Evolutionary conservation across 2,329 filamentous ascomycete species (phyloP).

Genomic region (Ophiostoma himal-ulmi): DNA sequence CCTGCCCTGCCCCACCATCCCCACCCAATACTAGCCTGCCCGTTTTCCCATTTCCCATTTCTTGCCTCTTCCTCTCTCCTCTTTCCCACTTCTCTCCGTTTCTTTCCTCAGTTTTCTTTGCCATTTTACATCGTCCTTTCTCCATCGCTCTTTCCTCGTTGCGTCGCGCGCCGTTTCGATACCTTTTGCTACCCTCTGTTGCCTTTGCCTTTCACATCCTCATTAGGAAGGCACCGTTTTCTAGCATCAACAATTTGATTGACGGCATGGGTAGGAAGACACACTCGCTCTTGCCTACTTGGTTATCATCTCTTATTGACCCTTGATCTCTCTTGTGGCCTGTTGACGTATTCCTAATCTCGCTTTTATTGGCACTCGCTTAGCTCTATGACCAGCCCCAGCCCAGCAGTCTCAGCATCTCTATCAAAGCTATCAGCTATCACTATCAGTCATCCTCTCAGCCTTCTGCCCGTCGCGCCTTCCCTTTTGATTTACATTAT

Average conservation of each 20-base stretch:
- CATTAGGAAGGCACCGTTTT: not conserved
- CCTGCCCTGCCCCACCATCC: not conserved
- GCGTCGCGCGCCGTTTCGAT: constrained; percentile 4
- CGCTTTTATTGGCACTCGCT: constrained; percentile 3
- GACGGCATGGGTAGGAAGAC: not conserved
- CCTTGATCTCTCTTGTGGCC: not conserved
- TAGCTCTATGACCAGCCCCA: not conserved
- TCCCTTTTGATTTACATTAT: not conserved
- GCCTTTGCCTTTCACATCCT: not conserved
- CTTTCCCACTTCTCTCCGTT: constrained; percentile 12
- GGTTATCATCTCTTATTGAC: not conserved
- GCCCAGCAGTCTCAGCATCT: not conserved
- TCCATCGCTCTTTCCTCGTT: constrained; percentile 13
- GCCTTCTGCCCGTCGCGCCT: constrained; percentile 5
- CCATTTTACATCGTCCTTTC: not conserved
- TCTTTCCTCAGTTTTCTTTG: constrained; percentile 1
- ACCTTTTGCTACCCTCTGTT: not conserved
- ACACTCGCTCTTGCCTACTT: not conserved
- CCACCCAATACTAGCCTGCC: not conserved
- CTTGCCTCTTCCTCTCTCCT: not conserved
- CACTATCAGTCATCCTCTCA: constrained; percentile 6
- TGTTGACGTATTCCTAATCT: constrained; percentile 1
- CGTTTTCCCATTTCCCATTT: not conserved
- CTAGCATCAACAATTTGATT: not conserved
- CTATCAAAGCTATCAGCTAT: not conserved